These are phyloP conservation scores for Phytopythium delawarense DNA, from an alignment of 352 stramenopile species.

Conservation along the genomic window DNA sequence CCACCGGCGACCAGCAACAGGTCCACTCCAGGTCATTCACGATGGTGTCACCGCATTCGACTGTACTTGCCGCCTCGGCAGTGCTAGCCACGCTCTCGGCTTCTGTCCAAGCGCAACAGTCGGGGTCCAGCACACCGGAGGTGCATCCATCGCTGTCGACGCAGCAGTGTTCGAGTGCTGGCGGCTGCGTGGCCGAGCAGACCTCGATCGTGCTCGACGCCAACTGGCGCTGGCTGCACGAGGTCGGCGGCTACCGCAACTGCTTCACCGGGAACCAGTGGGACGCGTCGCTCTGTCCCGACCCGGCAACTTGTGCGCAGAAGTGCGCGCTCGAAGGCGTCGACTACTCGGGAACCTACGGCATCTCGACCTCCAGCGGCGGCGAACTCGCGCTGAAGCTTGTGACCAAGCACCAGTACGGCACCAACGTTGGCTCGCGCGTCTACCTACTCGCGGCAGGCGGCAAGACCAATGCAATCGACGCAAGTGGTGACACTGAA, in stretches of 20 bases:
- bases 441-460: constrained; percentile 48
- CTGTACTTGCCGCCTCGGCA: constrained; percentile 5
- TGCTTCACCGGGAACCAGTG: constrained; percentile 63
- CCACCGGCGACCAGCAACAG: not conserved
- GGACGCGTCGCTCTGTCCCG: constrained; percentile 48
- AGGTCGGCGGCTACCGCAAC: constrained; percentile 58
- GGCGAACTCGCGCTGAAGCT: constrained; percentile 47
- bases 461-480: not conserved
- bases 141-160: constrained; percentile 46
- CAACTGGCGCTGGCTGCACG: constrained; percentile 72
- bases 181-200: constrained; percentile 33
- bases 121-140: constrained; percentile 40
- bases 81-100: constrained; percentile 13
- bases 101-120: constrained; percentile 32
- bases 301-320: constrained; percentile 36
- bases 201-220: constrained; percentile 67
- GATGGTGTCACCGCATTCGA: constrained; percentile 1
- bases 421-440: constrained; percentile 56
- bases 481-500: too few species aligned
- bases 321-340: constrained; percentile 65
- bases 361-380: constrained; percentile 39
- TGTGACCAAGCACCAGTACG: constrained; percentile 50
- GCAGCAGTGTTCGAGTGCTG: constrained; percentile 33
- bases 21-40: not conserved
- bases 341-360: constrained; percentile 62